Evolutionary conservation across 768 basidiomycete species (phyloP).

Genomic region (Naganishia onofrii): DNA sequence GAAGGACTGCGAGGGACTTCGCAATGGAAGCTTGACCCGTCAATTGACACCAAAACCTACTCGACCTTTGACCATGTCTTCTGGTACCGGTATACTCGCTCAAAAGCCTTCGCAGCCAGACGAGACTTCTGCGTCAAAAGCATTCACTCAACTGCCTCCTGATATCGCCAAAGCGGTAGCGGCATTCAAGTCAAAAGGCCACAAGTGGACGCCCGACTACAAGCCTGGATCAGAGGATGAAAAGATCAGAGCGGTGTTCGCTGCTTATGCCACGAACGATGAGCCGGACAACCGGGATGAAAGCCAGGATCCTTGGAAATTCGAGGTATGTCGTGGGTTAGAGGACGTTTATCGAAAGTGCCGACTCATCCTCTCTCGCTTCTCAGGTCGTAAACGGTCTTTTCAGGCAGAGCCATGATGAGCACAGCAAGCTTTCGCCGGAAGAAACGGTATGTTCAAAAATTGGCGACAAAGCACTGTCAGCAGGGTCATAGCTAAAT

Average conservation of each 20-base stretch:
- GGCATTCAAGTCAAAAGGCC: constrained; percentile 1
- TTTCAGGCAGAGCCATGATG: constrained; percentile 15
- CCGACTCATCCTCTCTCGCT: background rate
- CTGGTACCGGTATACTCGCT: background rate
- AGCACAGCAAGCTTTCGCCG: constrained; percentile 2
- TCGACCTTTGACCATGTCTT: background rate
- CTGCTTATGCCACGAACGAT: constrained; percentile 21
- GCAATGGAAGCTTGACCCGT: no score
- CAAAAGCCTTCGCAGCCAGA: constrained; percentile 18
- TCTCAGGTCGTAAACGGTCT: constrained; percentile 8
- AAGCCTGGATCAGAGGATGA: constrained; percentile 18
- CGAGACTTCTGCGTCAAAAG: constrained; percentile 20
- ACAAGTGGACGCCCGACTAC: constrained; percentile 5
- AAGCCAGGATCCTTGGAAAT: constrained; percentile 16
- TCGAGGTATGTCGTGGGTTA: constrained; percentile 2
- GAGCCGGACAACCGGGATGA: constrained; percentile 15
- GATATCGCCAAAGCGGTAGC: background rate
- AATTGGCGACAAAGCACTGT: background rate
- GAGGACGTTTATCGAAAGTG: no score
- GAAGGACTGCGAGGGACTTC: no score
- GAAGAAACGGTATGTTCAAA: constrained; percentile 5
- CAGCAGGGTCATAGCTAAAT: background rate
- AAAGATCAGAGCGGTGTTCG: constrained; percentile 14
- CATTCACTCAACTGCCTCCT: constrained; percentile 20
- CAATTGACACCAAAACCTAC: no score